Evolutionary conservation across 331 rosid genomes (phyloP).

Genomic region (Arachis monticola): DNA sequence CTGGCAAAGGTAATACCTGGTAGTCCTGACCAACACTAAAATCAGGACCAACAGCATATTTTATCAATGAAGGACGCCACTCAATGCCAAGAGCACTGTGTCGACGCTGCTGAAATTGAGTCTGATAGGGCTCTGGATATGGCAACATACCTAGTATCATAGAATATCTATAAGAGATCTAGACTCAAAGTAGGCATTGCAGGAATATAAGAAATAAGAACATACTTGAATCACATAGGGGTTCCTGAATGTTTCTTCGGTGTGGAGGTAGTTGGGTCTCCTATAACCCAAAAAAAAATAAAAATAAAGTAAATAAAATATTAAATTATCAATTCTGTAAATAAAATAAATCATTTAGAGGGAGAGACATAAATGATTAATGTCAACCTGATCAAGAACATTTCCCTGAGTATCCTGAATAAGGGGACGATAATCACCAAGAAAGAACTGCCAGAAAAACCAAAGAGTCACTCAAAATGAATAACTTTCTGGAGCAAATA

Average conservation of each 20-base stretch:
- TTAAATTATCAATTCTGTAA: neutral
- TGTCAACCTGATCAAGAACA: conserved; percentile 80
- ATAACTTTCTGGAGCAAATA: conserved; percentile 29
- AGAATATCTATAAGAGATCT: conserved; percentile 40
- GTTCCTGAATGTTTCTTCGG: conserved; percentile 82
- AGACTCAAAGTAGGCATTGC: conserved; percentile 2
- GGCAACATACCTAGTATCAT: conserved; percentile 76
- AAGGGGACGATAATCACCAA: conserved; percentile 95
- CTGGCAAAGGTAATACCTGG: conserved; percentile 78
- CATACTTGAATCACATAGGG: conserved; percentile 84
- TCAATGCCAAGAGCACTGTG: conserved; percentile 89
- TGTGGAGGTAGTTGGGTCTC: conserved; percentile 79
- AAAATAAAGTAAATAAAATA: no score
- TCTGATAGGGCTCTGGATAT: conserved; percentile 91
- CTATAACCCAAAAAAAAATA: conserved; percentile 38
- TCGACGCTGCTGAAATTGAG: conserved; percentile 77
- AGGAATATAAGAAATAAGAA: conserved; percentile 32
- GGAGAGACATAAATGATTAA: conserved; percentile 17
- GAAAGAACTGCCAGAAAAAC: conserved; percentile 66
- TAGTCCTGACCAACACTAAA: conserved; percentile 62
- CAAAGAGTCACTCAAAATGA: conserved; percentile 35
- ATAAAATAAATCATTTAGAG: conserved; percentile 24
- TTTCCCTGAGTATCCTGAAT: conserved; percentile 66
- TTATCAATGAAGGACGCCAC: conserved; percentile 80
- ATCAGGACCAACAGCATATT: conserved; percentile 67